phyloP scores from a whole-genome alignment of 257 asterid species.

The Verbascum thapsus region DNA sequence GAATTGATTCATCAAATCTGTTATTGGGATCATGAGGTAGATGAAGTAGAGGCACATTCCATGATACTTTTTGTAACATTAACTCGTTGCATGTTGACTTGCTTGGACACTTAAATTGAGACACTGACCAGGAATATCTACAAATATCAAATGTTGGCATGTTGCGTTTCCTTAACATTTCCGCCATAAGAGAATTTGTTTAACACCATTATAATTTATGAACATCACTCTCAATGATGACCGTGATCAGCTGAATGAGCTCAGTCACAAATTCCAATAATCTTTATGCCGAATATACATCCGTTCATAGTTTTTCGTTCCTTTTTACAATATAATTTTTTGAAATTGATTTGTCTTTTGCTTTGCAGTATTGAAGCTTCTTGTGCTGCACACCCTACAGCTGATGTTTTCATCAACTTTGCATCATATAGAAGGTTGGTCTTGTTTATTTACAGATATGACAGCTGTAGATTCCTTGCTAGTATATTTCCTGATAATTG shows the following conservation, averaged over 20 bases:
- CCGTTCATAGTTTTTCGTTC: constrained; percentile 6
- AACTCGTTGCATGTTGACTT: not conserved
- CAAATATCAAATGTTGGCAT: constrained; percentile 5
- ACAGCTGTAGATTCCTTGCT: constrained; percentile 17
- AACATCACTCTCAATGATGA: not conserved
- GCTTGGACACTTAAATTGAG: not conserved
- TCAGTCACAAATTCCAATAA: not conserved
- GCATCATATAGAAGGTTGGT: constrained; percentile 97
- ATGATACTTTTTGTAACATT: not conserved
- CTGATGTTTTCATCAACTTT: constrained; percentile 98
- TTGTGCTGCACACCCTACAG: constrained; percentile 93
- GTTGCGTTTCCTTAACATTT: not conserved
- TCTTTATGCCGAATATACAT: not conserved
- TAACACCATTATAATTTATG: not conserved
- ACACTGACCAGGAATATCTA: not conserved
- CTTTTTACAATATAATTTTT: constrained; percentile 14
- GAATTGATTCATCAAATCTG: constrained; percentile 1
- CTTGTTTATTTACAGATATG: constrained; percentile 16
- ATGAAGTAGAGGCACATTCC: constrained; percentile 8
- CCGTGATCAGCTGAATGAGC: not conserved
- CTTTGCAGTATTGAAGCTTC: constrained; percentile 85
- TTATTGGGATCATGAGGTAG: constrained; percentile 15
- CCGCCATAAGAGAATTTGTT: not conserved
- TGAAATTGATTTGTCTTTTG: constrained; percentile 15
- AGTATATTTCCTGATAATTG: constrained; percentile 29